Base-by-base conservation (phyloP, 352 stramenopile species). In the Globisporangium paddicum region DNA sequence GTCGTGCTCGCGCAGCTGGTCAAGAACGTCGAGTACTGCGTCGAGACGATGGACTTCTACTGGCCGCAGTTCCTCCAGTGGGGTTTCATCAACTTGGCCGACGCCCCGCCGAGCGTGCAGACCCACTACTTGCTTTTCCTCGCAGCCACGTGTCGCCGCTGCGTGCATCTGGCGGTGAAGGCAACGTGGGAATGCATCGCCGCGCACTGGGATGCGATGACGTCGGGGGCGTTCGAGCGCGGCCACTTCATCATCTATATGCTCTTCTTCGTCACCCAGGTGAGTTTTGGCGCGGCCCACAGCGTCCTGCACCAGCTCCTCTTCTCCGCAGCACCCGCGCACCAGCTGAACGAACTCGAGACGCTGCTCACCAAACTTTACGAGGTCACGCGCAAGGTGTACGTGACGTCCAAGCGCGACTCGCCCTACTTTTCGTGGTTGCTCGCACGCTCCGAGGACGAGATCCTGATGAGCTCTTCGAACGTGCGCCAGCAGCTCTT, bases 1-100 rank as follows among this genome's bases (percentile, higher is more conserved):
- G 63, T 86, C 28, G 72, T 82, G n/a, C 64, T 89, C 21, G 77
- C 77, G 2, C 79, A 89, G 52, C 58, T 87, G 23, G 67, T 85
- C 30, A 68, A 84, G 55, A 78, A 77, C 42, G 71, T 86, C 14
- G 79, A 89, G 44, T 73, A 71, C 18, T 79, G 71, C 32, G 47
- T 77, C 25, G 73, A 82, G 37, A 77, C 72, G n/a, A 68, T 89
- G 38, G 77, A 82, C 46, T 85, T 89, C 46, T 87, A 85, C 54
- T 89, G 79, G 79, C 77, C 79, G 9, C 79, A 89, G 58, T 76
- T 87, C 32, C 65, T 89, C 21, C 77, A 87, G 28, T 89, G 77
- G 77, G 79, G 79, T 8, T 82, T 87, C 48, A 57, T 81, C 0
- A 68, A 85, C 35, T 44, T 83, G 0, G 58, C 45, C 1, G 66